These are phyloP conservation scores for Daldinia loculata DNA, from an alignment of 495 filamentous ascomycete species.

Conservation along the genomic window DNA sequence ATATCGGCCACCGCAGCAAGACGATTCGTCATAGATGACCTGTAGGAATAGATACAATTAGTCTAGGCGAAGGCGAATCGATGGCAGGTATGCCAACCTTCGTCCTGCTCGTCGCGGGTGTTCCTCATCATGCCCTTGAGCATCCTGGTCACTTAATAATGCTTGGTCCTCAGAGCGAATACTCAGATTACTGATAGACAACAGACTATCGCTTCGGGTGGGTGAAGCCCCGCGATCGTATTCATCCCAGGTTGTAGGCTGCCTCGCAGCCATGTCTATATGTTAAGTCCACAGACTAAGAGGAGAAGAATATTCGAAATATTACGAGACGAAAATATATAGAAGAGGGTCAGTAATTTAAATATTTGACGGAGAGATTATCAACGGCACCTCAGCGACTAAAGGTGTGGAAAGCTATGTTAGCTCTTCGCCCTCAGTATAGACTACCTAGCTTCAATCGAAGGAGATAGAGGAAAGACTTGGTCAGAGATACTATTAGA, in stretches of 20 bases:
- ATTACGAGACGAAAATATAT: not conserved
- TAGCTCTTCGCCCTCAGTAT: conserved; percentile 2
- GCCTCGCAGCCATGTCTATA: conserved; percentile 45
- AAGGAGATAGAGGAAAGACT: conserved; percentile 6
- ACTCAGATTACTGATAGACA: conserved; percentile 49
- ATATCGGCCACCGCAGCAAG: conserved; percentile 74
- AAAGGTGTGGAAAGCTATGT: not conserved
- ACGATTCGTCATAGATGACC: conserved; percentile 79
- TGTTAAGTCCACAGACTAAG: not conserved
- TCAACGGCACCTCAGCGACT: conserved; percentile 7
- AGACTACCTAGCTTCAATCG: not conserved
- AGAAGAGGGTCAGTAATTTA: not conserved
- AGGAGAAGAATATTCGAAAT: not conserved
- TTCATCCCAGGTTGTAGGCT: conserved; percentile 65
- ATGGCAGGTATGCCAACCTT: conserved; percentile 39
- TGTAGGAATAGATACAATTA: conserved; percentile 38
- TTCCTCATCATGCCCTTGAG: conserved; percentile 42
- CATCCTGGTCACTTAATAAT: conserved; percentile 50
- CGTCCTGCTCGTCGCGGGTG: conserved; percentile 50
- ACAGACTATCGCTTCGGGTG: conserved; percentile 49
- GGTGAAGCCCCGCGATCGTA: conserved; percentile 49
- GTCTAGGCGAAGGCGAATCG: not conserved
- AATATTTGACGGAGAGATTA: not conserved
- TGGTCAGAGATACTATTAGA: conserved; percentile 17
- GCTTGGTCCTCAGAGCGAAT: conserved; percentile 51